A percentile compares a stretch with the other conserved stretches of the same genome.
These are phyloP conservation scores for Tricholoma hemisulphureum DNA, from an alignment of 768 basidiomycete genomes.

Conservation along the genomic window DNA sequence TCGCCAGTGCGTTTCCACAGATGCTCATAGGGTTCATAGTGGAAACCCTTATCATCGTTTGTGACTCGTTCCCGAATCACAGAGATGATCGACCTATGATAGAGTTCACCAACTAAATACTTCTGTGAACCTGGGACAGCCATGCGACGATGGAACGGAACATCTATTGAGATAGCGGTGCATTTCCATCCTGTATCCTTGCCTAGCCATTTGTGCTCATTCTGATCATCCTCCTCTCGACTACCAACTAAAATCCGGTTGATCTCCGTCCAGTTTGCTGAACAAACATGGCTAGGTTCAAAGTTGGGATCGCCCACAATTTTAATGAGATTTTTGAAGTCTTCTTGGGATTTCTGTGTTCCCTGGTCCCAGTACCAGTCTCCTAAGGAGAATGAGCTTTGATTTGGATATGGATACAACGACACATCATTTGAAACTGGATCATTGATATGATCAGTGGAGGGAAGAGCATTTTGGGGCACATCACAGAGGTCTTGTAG, in stretches of 20 bases:
- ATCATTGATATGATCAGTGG: neutral
- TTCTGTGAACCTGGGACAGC: neutral
- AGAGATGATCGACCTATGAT: neutral
- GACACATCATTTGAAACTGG: neutral
- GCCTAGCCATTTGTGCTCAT: neutral
- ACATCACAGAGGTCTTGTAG: neutral
- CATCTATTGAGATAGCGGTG: neutral
- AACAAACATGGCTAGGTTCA: neutral
- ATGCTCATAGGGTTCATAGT: neutral
- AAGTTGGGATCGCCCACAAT: neutral
- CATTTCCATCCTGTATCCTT: too few species aligned
- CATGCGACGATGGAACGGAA: neutral
- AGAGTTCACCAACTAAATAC: neutral
- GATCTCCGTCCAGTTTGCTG: neutral
- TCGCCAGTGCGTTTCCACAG: neutral
- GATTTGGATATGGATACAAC: slow-evolving; percentile 1
- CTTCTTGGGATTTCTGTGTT: neutral
- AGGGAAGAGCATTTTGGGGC: neutral
- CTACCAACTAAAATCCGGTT: neutral
- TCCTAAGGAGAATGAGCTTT: slow-evolving; percentile 2
- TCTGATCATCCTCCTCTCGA: neutral
- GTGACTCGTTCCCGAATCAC: neutral
- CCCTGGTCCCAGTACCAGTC: slow-evolving; percentile 5
- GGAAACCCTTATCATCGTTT: neutral
- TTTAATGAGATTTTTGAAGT: neutral